These are phyloP conservation scores for Paramarasmius palmivorus DNA, from an alignment of 1,284 basidiomycete species.

Conservation along the genomic window DNA sequence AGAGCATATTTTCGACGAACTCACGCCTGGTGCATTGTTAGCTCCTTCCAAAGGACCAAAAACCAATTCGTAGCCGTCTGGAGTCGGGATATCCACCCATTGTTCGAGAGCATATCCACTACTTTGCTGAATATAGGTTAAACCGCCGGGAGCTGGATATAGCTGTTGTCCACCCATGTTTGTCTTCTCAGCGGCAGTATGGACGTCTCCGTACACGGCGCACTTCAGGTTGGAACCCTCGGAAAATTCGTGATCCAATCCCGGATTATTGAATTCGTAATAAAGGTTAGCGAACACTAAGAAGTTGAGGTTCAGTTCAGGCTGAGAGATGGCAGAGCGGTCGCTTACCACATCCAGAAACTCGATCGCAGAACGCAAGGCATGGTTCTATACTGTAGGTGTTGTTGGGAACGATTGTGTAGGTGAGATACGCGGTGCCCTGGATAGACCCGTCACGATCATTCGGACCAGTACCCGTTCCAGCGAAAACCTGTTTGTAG, in stretches of 20 bases:
- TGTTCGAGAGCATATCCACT: constrained; percentile 9
- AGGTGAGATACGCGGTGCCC: constrained; percentile 19
- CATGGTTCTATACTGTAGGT: constrained; percentile 15
- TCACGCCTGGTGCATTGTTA: constrained; percentile 20
- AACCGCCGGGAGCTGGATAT: not conserved
- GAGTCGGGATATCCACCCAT: constrained; percentile 14
- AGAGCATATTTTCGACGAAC: not conserved
- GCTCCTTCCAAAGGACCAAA: constrained; percentile 21
- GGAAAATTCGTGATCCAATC: constrained; percentile 18
- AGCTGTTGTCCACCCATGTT: constrained; percentile 13
- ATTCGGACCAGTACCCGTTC: constrained; percentile 2
- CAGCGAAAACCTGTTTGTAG: constrained; percentile 18
- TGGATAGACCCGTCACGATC: constrained; percentile 16
- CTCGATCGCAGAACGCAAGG: constrained; percentile 16
- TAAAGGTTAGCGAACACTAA: constrained; percentile 22
- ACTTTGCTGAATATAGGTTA: constrained; percentile 11
- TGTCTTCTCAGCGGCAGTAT: constrained; percentile 9
- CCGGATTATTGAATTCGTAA: constrained; percentile 18
- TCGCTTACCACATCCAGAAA: constrained; percentile 18
- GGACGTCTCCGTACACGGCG: constrained; percentile 16
- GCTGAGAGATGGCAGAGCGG: not conserved
- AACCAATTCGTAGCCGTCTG: constrained; percentile 20
- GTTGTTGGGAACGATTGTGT: constrained; percentile 13
- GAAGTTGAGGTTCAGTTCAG: not conserved
- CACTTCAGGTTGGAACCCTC: constrained; percentile 21